Percentiles rank a stretch among this genome's conserved stretches.
phyloP scores from a whole-genome alignment of 192 early-diverging fungal species.

The Mortierella antarctica region DNA sequence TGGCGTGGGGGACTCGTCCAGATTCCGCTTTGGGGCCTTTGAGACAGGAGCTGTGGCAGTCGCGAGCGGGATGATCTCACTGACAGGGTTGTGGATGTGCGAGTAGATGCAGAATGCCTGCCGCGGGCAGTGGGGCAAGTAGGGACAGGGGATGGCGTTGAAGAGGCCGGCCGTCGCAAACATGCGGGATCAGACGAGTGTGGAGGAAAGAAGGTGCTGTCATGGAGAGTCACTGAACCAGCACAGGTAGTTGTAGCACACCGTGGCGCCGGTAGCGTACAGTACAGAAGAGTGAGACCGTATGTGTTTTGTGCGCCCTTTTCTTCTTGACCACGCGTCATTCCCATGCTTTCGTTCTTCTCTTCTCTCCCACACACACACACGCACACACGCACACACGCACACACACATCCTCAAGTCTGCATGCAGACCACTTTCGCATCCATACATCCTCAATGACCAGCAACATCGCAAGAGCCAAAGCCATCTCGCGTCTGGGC shows the following conservation, averaged over 20 bases:
- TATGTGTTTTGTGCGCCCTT: too few species aligned
- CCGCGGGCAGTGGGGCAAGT: constrained; percentile 47
- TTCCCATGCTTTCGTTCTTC: too few species aligned
- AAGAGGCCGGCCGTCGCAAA: constrained; percentile 55
- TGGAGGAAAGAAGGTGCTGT: not conserved
- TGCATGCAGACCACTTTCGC: not conserved
- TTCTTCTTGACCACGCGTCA: not conserved
- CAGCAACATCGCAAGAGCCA: constrained; percentile 68
- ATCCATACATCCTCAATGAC: not conserved
- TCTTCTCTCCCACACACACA: too few species aligned
- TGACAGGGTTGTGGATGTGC: constrained; percentile 18
- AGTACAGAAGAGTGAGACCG: not conserved
- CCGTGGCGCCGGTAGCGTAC: not conserved
- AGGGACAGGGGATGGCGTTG: constrained; percentile 43
- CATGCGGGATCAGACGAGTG: constrained; percentile 17
- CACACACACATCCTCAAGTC: not conserved
- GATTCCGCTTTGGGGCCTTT: not conserved
- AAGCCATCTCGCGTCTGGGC: constrained; percentile 66
- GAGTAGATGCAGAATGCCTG: constrained; percentile 53
- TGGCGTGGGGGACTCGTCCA: not conserved
- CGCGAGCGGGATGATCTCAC: not conserved
- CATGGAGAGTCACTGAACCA: not conserved
- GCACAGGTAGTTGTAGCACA: too few species aligned
- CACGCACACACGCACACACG: not conserved
- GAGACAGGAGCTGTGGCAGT: not conserved